Percentiles rank a stretch among this genome's conserved stretches.
Conservation (phyloP, 768 basidiomycete species). For the Lentinula edodes region DNA sequence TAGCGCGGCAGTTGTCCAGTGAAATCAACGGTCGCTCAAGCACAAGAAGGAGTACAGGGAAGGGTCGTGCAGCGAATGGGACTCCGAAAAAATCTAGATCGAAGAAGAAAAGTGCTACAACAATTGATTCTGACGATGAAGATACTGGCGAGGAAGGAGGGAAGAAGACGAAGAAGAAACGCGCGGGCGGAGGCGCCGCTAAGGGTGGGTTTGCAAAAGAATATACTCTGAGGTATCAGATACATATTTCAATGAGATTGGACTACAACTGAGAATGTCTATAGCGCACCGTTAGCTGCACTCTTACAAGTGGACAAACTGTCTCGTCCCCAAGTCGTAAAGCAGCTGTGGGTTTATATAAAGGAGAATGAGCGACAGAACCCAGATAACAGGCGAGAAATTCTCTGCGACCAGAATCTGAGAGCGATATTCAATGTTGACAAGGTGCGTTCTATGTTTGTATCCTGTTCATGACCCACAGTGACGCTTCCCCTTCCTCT, state of each 20-base stretch:
- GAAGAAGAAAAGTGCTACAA: conserved; percentile 51
- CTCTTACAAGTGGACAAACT: conserved; percentile 63
- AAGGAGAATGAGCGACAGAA: conserved; percentile 80
- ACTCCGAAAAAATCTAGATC: conserved; percentile 38
- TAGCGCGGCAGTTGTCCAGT: conserved; percentile 65
- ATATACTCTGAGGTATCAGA: conserved; percentile 59
- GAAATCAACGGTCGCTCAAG: conserved; percentile 66
- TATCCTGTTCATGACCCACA: not conserved
- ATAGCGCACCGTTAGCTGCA: conserved; percentile 67
- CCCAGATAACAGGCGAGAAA: conserved; percentile 76
- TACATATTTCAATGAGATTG: conserved; percentile 10
- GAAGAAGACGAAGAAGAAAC: conserved; percentile 39
- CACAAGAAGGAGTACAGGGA: conserved; percentile 40
- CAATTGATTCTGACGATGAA: conserved; percentile 50
- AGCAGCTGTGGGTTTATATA: conserved; percentile 87
- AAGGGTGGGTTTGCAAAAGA: conserved; percentile 79
- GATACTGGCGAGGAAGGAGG: conserved; percentile 36
- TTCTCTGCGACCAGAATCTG: conserved; percentile 73
- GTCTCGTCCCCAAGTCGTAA: conserved; percentile 87
- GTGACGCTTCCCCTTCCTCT: not conserved
- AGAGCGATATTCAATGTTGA: conserved; percentile 74
- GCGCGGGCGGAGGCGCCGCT: conserved; percentile 38
- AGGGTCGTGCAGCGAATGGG: conserved; percentile 27
- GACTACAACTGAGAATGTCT: conserved; percentile 4
- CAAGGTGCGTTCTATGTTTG: conserved; percentile 23